Base-by-base conservation (phyloP, 495 filamentous ascomycete species). In the Acidiella bohemica region DNA sequence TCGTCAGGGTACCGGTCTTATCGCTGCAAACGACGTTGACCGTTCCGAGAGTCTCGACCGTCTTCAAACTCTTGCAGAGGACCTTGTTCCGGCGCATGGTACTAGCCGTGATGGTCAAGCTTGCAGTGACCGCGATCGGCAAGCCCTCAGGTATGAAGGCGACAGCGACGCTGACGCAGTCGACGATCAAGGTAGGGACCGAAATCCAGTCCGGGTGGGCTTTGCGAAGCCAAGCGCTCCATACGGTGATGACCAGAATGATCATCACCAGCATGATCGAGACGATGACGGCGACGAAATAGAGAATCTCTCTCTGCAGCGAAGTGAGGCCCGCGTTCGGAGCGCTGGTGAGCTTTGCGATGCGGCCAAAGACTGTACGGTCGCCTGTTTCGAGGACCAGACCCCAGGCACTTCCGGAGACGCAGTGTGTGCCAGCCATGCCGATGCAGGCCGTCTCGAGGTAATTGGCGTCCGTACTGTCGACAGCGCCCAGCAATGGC, bases 131-230 rank as follows among this genome's bases (percentile, higher is more conserved):
- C 17, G 78, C 80, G 33, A 82, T 80, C 10, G 47, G 47, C 36
- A 85, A 64, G 44, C 76, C 81, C 48, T 80, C 80, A 2, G 80
- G 80, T 44, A 85, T 80, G 58, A 82, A 78, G 11, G 78, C 77
- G 6, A 82, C 77, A 13, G 75, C 78, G 8, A 73, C 71, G 43
- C 64, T 69, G 34, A 74, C 72, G 41, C 68, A 68, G 57, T 83
- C 81, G 46, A 83, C 73, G 39, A 82, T 71, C 23, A 79, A 72
- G 36, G 78, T 73, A 19, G 67, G 34, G 17, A 45, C 41, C 8
- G 26, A 26, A 32, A 86, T 84, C 66, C 72, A 84, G 28, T 53
- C 47, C 0, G 70, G 71, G 50, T 86, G 65, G 7, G 60, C 55
- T 27, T 61, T 71, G 12, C 71, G 65, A 9, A 83, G 68, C 27